These are phyloP conservation scores for Rhodotorula kratochvilovae DNA, from an alignment of 768 basidiomycete species.

Conservation along the genomic window DNA sequence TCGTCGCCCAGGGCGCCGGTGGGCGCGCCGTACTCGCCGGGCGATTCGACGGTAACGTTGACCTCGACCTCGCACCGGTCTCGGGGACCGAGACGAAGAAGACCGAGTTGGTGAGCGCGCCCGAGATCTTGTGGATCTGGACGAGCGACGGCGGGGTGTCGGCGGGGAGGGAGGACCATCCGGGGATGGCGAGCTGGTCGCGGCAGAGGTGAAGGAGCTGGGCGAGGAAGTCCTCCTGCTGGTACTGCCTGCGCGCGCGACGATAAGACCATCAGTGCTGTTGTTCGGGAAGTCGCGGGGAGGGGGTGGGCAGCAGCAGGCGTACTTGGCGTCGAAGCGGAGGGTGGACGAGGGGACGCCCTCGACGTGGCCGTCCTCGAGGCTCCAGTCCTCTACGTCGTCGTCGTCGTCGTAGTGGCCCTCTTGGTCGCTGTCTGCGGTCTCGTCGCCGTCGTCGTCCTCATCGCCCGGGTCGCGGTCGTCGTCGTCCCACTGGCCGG, in stretches of 20 bases:
- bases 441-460: conserved; percentile 22
- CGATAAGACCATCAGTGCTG: not conserved
- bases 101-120: conserved; percentile 89
- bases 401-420: conserved; percentile 29
- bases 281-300: not conserved
- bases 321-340: conserved; percentile 40
- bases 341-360: conserved; percentile 37
- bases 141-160: conserved; percentile 26
- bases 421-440: conserved; percentile 11
- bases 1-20: not conserved
- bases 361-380: conserved; percentile 40
- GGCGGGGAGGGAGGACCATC: conserved; percentile 35
- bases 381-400: conserved; percentile 31
- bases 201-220: conserved; percentile 35
- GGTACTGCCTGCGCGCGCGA: conserved; percentile 31
- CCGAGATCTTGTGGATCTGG: conserved; percentile 64
- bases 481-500: conserved; percentile 29
- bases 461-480: not conserved
- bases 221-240: conserved; percentile 27
- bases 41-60: conserved; percentile 36
- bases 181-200: conserved; percentile 35
- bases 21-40: conserved; percentile 33
- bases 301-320: not conserved
- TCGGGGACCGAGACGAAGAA: conserved; percentile 80
- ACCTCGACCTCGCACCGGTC: conserved; percentile 40